A percentile compares a stretch with the other conserved stretches of the same genome.
phyloP scores from a whole-genome alignment of 768 basidiomycete species.

The Panus rudis region DNA sequence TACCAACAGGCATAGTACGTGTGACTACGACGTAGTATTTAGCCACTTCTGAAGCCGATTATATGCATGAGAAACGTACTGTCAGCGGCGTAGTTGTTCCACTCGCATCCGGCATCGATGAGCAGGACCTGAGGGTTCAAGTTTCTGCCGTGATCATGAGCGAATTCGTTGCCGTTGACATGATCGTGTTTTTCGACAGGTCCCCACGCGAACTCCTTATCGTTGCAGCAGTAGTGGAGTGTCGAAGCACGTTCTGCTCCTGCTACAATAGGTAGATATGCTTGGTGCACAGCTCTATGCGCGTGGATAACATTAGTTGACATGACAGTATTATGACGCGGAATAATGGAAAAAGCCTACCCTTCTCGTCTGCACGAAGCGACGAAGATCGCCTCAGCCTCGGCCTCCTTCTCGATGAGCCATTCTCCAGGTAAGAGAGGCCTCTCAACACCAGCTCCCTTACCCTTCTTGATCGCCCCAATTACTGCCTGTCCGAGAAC shows the following conservation, averaged over 20 bases:
- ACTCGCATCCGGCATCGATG: conserved; percentile 95
- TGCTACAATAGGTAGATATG: conserved; percentile 91
- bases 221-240: conserved; percentile 93
- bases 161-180: conserved; percentile 42
- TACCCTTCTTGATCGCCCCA: conserved; percentile 40
- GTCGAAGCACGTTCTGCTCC: conserved; percentile 82
- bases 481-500: conserved; percentile 73
- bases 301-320: neutral
- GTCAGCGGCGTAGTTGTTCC: conserved; percentile 60
- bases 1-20: conserved; percentile 88
- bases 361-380: conserved; percentile 85
- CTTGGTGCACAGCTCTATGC: conserved; percentile 71
- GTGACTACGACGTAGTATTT: conserved; percentile 28
- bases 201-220: conserved; percentile 81
- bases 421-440: conserved; percentile 72
- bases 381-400: conserved; percentile 91
- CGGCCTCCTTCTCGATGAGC: conserved; percentile 87
- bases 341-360: conserved; percentile 34
- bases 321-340: neutral
- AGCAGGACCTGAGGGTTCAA: conserved; percentile 68
- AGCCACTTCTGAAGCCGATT: neutral
- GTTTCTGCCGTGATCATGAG: conserved; percentile 32
- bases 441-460: conserved; percentile 32
- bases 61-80: conserved; percentile 29
- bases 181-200: conserved; percentile 54